Base-by-base conservation (phyloP, 164 flowering plant species). In the Cinnamomum chago region DNA sequence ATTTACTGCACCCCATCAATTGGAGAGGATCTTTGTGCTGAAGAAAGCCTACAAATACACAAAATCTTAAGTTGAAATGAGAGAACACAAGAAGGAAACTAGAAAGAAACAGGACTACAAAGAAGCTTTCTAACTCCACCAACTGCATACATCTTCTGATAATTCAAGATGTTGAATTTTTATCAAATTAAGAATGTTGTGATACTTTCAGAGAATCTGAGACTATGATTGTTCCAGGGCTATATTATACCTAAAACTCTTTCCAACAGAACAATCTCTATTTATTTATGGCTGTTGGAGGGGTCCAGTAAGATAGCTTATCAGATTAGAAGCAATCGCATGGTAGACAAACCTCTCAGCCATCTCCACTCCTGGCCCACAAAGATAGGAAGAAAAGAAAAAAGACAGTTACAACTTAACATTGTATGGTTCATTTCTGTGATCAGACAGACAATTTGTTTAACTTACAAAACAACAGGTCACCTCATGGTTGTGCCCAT, bases 61-160 rank as follows among this genome's bases (percentile, higher is more conserved):
- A 64, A 24, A 4, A 24, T 20, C 14, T 22, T 64, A 22, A 10
- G 12, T 20, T 23, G 25, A 6, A 22, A 64, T 3, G 60, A 55
- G 60, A 55, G 11, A 64, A 64, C 25, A 24, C 2, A 23, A 64
- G n/a, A n/a, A n/a, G 28, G 6, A 64, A 2, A 64, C 6, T 11
- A 64, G 27, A 24, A 12, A 64, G 11, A 64, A 64, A 24, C 25
- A 24, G 67, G 11, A 66, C 13, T 13, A 27, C 24, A 27, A 2
- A 30, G 35, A 50, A 62, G 75, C 35, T 9, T 24, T 6, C 30
- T 20, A 28, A 67, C 89, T 81, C n/a, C 70, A 93, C 99, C 98
- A 74, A 91, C 79, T 52, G 98, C 92, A 78, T 90, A 89, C 97
- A 90, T 88, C 89, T 96, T 96, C 84, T 96, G 99, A 81, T 84